Evolutionary conservation across 2,329 filamentous ascomycete species (phyloP), one percentile per base, ranked within the genome.

Genomic region (Simplicillium aogashimaense): DNA sequence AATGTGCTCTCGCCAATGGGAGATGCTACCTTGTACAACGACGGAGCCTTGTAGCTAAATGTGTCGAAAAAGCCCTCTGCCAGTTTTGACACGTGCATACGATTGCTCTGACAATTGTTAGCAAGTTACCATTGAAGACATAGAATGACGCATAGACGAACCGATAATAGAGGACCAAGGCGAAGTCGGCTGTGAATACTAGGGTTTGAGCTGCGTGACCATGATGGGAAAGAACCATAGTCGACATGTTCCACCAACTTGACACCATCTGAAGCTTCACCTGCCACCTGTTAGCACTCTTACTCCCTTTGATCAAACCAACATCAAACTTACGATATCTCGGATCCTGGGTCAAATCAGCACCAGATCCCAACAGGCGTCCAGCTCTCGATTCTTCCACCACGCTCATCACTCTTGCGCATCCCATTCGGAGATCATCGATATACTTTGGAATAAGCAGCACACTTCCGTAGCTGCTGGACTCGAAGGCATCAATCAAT

Each of bases 1-100:
- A 67, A 72, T 3, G 60, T 56, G 32, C 65, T 62, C 32, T 77
- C 72, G 2, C 59, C 48, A 8, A 57, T 52, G 0, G 61, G 55
- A 0, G 59, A 56, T 1, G 61, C 47, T 20, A 65, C 68, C 47
- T 76, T 77, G 56, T 72, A 72, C 7, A 67, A 63, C 2, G 70
- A 61, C 0, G 70, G 65, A 2, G 70, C 61, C 38, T 66, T 70
- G 50, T 68, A 70, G 17, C 53, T 50, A 5, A 77, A 52, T 2
- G 72, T 45, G 36, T 74, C 69, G 12, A 75, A 59, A 49, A 73
- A 76, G 4, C 64, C 63, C 47, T 78, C 74, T 1, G 68, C 50
- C 1, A 74, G 53, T 11, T 77, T 50, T 0, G 59, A 55, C 0
- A 78, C 52, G 35, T 75, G 74, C 2, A 63, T 63, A 3, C 75